Evolutionary conservation across 345 rosid genomes (phyloP).

Genomic region (Populus simonii): DNA sequence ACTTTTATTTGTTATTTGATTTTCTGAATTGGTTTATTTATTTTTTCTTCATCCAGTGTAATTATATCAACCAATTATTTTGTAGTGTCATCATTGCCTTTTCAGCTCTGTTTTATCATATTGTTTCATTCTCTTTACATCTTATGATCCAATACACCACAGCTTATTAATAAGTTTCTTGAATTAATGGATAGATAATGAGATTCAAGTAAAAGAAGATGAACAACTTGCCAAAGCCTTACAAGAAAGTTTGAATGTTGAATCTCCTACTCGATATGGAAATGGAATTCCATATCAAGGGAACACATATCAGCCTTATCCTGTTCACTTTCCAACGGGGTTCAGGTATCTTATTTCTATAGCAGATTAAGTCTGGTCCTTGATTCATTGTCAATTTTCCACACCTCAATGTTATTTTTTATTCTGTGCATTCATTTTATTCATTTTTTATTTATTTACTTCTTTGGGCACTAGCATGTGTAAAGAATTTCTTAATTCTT

Average conservation of each 20-base stretch:
- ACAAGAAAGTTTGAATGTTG: conserved; percentile 75
- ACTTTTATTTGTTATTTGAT: neutral
- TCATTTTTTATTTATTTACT: neutral
- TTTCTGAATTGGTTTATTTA: neutral
- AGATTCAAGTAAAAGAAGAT: conserved; percentile 67
- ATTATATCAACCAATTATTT: neutral
- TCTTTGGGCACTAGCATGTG: neutral
- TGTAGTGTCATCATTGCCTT: neutral
- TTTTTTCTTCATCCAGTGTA: neutral
- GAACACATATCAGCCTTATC: conserved; percentile 43
- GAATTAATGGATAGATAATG: conserved; percentile 43
- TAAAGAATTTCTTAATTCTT: neutral
- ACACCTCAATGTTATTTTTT: neutral
- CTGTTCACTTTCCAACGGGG: conserved; percentile 56
- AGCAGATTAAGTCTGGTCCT: neutral
- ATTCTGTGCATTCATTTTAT: neutral
- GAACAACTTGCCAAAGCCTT: conserved; percentile 89
- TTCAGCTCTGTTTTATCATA: neutral
- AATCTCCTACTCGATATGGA: conserved; percentile 49
- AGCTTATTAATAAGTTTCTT: conserved; percentile 24
- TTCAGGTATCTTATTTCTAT: conserved; percentile 53
- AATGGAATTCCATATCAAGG: conserved; percentile 34
- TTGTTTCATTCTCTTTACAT: neutral
- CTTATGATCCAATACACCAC: conserved; percentile 14
- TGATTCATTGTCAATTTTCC: neutral